Evolutionary conservation across 2,329 filamentous ascomycete genomes (phyloP).

Genomic region (Fusarium sp.): DNA sequence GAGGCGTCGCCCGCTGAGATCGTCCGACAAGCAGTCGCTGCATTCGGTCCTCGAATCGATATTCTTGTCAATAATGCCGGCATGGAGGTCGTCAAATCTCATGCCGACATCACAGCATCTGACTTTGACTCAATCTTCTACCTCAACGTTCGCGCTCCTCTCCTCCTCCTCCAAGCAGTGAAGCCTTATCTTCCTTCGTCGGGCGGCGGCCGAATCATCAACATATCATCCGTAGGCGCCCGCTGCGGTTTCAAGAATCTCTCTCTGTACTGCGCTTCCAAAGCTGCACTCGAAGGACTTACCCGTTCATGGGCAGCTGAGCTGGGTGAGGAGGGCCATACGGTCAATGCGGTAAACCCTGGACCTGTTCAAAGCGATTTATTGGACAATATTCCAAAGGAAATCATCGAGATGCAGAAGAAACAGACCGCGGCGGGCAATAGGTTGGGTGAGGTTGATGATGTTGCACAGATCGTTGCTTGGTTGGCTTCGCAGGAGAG

Average conservation of each 20-base stretch:
- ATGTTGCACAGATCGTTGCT: conserved; percentile 65
- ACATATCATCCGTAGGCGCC: conserved; percentile 20
- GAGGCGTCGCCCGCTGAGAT: not conserved
- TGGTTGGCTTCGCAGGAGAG: conserved; percentile 62
- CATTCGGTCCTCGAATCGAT: conserved; percentile 7
- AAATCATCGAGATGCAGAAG: conserved; percentile 25
- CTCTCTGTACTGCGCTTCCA: conserved; percentile 25
- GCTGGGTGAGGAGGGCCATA: conserved; percentile 57
- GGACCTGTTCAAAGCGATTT: conserved; percentile 68
- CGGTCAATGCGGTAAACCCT: conserved; percentile 68
- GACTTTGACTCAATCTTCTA: conserved; percentile 28
- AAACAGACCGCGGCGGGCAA: conserved; percentile 59
- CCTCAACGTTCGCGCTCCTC: conserved; percentile 25
- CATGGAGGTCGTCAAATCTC: conserved; percentile 21
- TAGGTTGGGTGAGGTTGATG: conserved; percentile 60
- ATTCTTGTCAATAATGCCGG: conserved; percentile 25
- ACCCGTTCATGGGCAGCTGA: conserved; percentile 68
- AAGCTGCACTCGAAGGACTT: conserved; percentile 44
- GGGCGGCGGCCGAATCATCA: conserved; percentile 16
- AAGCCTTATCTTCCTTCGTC: conserved; percentile 1
- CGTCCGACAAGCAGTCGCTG: not conserved
- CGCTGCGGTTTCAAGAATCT: conserved; percentile 20
- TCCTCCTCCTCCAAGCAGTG: conserved; percentile 9
- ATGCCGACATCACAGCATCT: not conserved
- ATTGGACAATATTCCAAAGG: conserved; percentile 52